Percentiles rank a stretch among this genome's conserved stretches.
Conservation (phyloP, 2,329 filamentous ascomycete genomes). For the Thielaviopsis populi region DNA sequence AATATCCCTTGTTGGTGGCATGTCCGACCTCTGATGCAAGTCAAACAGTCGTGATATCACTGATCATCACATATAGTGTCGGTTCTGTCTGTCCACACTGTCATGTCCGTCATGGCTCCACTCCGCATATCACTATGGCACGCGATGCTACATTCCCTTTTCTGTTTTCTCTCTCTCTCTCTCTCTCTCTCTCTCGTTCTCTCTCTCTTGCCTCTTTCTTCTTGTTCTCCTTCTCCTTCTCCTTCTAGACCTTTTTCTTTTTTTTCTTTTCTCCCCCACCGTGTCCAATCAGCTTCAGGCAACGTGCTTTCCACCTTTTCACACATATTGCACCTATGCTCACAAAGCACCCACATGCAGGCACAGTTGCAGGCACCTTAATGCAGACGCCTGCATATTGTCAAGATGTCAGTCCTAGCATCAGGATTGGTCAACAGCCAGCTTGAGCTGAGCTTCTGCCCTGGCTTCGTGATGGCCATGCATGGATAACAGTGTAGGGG, state of each 20-base stretch:
- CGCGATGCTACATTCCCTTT: background rate
- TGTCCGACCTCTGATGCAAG: no score
- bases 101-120: background rate
- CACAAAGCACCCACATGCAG: background rate
- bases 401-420: background rate
- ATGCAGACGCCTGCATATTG: background rate
- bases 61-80: background rate
- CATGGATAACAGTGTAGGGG: background rate
- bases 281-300: background rate
- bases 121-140: background rate
- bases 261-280: background rate
- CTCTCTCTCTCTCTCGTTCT: background rate
- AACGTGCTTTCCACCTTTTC: background rate
- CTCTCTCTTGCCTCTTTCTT: background rate
- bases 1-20: no score
- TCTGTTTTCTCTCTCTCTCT: background rate
- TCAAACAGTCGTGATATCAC: background rate
- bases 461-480: background rate
- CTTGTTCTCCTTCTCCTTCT: background rate
- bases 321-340: background rate
- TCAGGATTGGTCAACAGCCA: background rate
- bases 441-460: background rate
- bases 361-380: background rate
- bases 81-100: no score
- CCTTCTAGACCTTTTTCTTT: background rate